These are phyloP conservation scores for Cyanidiococcus yangmingshanensis DNA, from an alignment of 23 red algal genomes.

Conservation along the genomic window DNA sequence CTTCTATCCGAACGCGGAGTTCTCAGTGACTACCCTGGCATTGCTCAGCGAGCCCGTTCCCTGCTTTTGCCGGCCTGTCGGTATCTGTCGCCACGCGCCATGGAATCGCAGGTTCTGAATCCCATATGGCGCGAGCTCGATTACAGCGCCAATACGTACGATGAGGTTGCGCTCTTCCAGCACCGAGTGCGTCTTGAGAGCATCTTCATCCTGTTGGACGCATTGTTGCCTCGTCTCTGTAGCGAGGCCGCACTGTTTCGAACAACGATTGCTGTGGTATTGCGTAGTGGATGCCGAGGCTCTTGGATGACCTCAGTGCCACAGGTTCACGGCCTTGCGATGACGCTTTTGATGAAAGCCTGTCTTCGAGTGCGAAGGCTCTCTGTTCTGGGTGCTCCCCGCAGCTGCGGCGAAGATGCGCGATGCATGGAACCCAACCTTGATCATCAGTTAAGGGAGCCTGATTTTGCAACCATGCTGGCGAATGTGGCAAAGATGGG, in stretches of 20 bases:
- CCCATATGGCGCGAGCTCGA: background rate
- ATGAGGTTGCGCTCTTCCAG: background rate
- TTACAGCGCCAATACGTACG: background rate
- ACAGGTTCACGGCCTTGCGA: background rate
- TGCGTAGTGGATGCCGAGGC: background rate
- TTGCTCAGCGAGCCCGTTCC: background rate
- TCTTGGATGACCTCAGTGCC: background rate
- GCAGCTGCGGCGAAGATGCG: background rate
- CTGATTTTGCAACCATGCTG: background rate
- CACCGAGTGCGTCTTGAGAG: background rate
- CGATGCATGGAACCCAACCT: background rate
- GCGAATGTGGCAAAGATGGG: background rate
- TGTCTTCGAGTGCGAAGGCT: background rate
- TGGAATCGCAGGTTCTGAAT: background rate
- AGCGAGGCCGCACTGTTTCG: background rate
- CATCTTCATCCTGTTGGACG: background rate
- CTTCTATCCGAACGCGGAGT: slow-evolving; percentile 2
- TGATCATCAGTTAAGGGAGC: background rate
- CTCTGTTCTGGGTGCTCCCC: background rate
- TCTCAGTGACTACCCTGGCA: background rate
- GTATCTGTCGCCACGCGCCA: background rate
- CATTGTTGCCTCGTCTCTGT: background rate
- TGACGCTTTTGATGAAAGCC: background rate
- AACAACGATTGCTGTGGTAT: background rate
- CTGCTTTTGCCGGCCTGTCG: slow-evolving; percentile 1